Evolutionary conservation across 768 basidiomycete genomes (phyloP).

Genomic region (Suillus spraguei): DNA sequence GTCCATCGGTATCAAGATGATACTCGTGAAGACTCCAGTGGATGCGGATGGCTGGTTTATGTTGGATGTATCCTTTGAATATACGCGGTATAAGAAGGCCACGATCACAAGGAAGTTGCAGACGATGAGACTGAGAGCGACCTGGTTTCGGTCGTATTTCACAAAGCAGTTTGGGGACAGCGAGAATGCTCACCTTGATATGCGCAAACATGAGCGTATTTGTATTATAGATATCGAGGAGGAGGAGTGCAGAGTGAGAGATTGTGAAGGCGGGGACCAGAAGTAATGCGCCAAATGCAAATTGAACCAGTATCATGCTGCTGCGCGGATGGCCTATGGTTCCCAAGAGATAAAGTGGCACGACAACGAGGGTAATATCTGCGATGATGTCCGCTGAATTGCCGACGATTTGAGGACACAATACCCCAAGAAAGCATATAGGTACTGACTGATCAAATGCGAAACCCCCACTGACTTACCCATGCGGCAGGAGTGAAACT

Average conservation of each 20-base stretch:
- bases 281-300: slow-evolving; percentile 23
- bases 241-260: slow-evolving; percentile 18
- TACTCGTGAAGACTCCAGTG: neutral
- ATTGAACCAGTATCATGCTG: slow-evolving; percentile 22
- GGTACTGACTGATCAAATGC: slow-evolving; percentile 25
- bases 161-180: neutral
- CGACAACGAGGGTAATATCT: slow-evolving; percentile 20
- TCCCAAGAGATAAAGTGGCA: slow-evolving; percentile 21
- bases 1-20: neutral
- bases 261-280: slow-evolving; percentile 23
- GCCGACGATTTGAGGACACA: neutral
- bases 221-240: neutral
- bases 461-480: slow-evolving; percentile 15
- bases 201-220: slow-evolving; percentile 24
- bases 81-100: slow-evolving; percentile 23
- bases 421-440: neutral
- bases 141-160: slow-evolving; percentile 14
- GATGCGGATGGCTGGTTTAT: slow-evolving; percentile 7
- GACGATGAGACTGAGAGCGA: slow-evolving; percentile 26
- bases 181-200: slow-evolving; percentile 22
- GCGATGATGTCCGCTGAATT: slow-evolving; percentile 24
- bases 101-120: slow-evolving; percentile 32
- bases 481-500: slow-evolving; percentile 7
- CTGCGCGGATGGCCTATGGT: slow-evolving; percentile 11
- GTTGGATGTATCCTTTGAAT: slow-evolving; percentile 3